Evolutionary conservation across 306 rosid genomes (phyloP).

Genomic region (Glycyrrhiza uralensis): DNA sequence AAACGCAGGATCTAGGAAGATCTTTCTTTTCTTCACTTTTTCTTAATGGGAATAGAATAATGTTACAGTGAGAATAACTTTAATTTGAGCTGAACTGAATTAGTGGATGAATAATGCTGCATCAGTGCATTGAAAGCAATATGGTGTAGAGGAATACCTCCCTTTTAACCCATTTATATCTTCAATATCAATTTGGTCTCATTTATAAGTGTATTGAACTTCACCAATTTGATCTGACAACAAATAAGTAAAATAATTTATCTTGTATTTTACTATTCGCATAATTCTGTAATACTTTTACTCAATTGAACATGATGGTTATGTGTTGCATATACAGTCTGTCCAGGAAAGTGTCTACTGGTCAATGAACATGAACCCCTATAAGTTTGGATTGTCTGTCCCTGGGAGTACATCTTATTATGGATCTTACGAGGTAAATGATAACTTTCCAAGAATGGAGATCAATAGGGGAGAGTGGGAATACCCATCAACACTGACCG

Average conservation of each 20-base stretch:
- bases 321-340: background rate
- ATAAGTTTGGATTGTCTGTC: constrained; percentile 65
- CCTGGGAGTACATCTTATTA: constrained; percentile 58
- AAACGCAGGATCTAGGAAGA: background rate
- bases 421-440: constrained; percentile 55
- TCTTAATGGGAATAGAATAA: background rate
- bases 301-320: background rate
- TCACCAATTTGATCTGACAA: background rate
- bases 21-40: background rate
- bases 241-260: background rate
- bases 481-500: constrained; percentile 39
- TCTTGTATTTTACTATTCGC: background rate
- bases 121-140: background rate
- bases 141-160: background rate
- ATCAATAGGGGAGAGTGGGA: constrained; percentile 64
- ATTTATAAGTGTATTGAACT: background rate
- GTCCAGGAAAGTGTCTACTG: constrained; percentile 71
- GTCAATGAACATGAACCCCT: constrained; percentile 79
- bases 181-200: background rate
- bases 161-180: background rate
- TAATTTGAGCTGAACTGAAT: background rate
- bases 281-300: background rate
- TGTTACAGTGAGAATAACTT: background rate
- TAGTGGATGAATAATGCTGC: background rate
- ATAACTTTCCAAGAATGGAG: constrained; percentile 63